Percentiles rank a stretch among this genome's conserved stretches.
Conservation (phyloP, 1,139 yeast species). For the Pneumocystis oryctolagi region DNA sequence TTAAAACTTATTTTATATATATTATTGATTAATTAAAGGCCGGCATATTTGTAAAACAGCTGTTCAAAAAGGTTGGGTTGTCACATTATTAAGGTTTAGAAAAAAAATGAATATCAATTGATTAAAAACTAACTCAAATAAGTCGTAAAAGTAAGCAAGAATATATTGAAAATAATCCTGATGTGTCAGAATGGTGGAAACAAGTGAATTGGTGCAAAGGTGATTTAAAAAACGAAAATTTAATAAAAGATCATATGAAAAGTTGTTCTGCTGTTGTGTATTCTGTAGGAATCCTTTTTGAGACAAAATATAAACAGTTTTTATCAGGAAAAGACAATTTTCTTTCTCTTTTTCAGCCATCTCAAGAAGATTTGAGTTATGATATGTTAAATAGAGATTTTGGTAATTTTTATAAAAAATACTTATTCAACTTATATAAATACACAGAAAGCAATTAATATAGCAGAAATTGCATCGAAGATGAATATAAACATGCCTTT, state of each 20-base stretch:
- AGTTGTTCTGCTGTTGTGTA: conserved; percentile 7
- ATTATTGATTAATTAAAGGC: conserved; percentile 5
- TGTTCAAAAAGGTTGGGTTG: conserved; percentile 14
- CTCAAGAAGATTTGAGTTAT: not conserved
- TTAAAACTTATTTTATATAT: not conserved
- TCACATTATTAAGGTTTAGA: conserved; percentile 13
- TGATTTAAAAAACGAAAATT: conserved; percentile 9
- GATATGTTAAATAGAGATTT: not conserved
- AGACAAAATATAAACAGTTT: conserved; percentile 9
- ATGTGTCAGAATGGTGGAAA: conserved; percentile 3
- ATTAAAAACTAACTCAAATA: not conserved
- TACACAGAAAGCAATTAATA: not conserved
- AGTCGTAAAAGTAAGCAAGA: not conserved
- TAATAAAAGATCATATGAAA: conserved; percentile 2
- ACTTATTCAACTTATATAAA: not conserved
- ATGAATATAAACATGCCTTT: conserved; percentile 4
- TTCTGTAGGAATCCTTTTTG: conserved; percentile 12
- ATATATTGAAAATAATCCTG: not conserved
- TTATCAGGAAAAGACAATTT: not conserved
- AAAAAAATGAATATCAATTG: not conserved
- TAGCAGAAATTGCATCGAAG: conserved; percentile 3
- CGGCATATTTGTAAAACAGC: conserved; percentile 13
- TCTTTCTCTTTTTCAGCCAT: not conserved
- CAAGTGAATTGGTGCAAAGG: conserved; percentile 9
- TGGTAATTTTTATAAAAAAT: not conserved